Percentiles rank a stretch among this genome's conserved stretches.
Conservation (phyloP, 805 yeast species). For the Yarrowia yakushimensis region DNA sequence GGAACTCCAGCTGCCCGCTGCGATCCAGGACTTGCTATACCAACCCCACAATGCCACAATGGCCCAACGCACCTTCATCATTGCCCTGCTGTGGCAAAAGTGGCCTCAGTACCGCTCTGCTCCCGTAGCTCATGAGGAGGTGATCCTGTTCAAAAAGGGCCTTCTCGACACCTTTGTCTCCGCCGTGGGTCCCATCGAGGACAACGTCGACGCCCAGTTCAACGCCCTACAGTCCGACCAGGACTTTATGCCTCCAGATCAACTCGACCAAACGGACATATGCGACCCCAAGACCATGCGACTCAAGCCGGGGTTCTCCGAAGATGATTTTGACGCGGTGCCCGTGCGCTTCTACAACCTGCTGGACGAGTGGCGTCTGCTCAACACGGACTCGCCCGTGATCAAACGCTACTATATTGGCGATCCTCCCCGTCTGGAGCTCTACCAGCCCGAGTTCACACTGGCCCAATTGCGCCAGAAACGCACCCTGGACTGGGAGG, state of each 20-base stretch:
- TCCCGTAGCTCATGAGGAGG: neutral
- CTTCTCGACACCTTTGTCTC: neutral
- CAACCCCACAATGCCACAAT: neutral
- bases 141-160: neutral
- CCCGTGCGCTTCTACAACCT: neutral
- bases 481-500: conserved; percentile 3
- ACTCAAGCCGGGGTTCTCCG: conserved; percentile 1
- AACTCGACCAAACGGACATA: conserved; percentile 1
- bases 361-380: neutral
- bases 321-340: conserved; percentile 11
- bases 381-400: neutral
- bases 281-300: neutral
- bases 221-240: neutral
- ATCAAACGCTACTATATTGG: conserved; percentile 5
- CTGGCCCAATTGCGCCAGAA: conserved; percentile 10
- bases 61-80: conserved; percentile 8
- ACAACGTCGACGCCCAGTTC: neutral
- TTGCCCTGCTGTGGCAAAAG: conserved; percentile 20
- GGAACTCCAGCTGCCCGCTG: neutral
- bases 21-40: conserved; percentile 9
- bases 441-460: neutral
- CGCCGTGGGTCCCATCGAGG: neutral
- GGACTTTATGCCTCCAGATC: conserved; percentile 9
- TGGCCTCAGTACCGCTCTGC: neutral
- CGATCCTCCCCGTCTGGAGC: neutral